Conservation (phyloP, 1,284 basidiomycete genomes). For the Ceratobasidium sp. region DNA sequence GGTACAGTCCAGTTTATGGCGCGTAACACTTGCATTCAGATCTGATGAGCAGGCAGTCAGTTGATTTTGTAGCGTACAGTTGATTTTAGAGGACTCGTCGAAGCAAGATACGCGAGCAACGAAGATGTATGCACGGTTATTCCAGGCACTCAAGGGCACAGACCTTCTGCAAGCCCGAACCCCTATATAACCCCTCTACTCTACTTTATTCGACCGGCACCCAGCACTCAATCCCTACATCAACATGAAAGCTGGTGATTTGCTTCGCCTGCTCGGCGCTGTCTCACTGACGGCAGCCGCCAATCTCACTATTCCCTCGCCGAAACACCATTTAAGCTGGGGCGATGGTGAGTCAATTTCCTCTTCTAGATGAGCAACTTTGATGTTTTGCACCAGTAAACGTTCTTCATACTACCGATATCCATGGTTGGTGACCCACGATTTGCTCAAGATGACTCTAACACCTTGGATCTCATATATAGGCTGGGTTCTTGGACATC, state of each 20-base stretch:
- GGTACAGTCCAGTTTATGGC: no score
- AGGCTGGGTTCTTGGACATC: constrained; percentile 28
- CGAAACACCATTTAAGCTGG: not conserved
- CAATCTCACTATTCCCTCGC: not conserved
- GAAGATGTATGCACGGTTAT: not conserved
- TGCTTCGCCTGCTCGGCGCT: not conserved
- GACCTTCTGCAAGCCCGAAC: not conserved
- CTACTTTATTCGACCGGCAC: not conserved
- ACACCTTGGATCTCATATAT: not conserved
- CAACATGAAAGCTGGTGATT: not conserved
- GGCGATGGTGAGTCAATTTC: not conserved
- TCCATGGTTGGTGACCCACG: constrained; percentile 9
- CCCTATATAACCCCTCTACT: not conserved
- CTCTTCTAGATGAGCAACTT: not conserved
- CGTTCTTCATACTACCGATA: constrained; percentile 28
- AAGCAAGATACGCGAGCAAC: not conserved
- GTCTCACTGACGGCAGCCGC: not conserved
- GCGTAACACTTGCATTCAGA: no score
- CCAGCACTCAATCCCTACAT: not conserved
- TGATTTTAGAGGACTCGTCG: not conserved
- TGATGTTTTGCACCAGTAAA: constrained; percentile 7
- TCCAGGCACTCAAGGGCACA: not conserved
- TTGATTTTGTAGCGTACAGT: no score
- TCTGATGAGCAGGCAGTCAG: no score
- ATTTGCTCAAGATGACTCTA: not conserved